These are phyloP conservation scores for Alloteropsis semialata DNA, from an alignment of 176 grass and related monocot genomes.

Conservation along the genomic window DNA sequence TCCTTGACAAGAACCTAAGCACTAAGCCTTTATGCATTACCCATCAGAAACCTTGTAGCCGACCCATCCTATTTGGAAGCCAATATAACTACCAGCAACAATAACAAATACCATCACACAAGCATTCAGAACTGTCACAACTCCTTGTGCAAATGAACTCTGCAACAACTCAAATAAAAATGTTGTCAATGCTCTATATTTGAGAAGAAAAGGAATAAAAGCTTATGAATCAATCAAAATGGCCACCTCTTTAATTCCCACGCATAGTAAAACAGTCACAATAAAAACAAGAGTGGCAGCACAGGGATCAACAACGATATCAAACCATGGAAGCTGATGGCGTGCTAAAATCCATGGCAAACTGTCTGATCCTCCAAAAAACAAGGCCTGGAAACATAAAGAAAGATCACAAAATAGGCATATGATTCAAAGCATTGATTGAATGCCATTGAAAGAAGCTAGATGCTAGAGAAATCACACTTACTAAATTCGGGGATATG, in stretches of 20 bases:
- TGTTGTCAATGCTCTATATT: neutral
- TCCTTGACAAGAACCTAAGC: neutral
- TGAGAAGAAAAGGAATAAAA: neutral
- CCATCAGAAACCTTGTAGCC: slow-evolving; percentile 76
- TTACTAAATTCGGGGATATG: slow-evolving; percentile 95
- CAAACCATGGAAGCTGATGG: slow-evolving; percentile 65
- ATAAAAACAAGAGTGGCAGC: slow-evolving; percentile 70
- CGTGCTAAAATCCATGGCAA: slow-evolving; percentile 85
- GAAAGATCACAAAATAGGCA: slow-evolving; percentile 8
- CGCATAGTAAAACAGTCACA: slow-evolving; percentile 67
- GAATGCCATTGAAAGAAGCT: slow-evolving; percentile 19
- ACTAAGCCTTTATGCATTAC: slow-evolving; percentile 35
- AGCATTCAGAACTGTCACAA: slow-evolving; percentile 75
- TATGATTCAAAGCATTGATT: slow-evolving; percentile 5
- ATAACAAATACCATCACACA: slow-evolving; percentile 98
- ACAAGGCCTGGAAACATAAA: slow-evolving; percentile 67
- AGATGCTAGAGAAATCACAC: slow-evolving; percentile 24
- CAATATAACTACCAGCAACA: slow-evolving; percentile 78
- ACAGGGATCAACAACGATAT: slow-evolving; percentile 83
- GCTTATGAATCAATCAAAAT: slow-evolving; percentile 27
- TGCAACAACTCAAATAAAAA: slow-evolving; percentile 49
- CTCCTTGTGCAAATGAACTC: slow-evolving; percentile 83
- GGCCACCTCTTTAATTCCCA: slow-evolving; percentile 90
- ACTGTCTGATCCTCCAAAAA: slow-evolving; percentile 88
- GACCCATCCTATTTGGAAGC: slow-evolving; percentile 89